Conservation (phyloP, 2,329 filamentous ascomycete species). For the Pseudocercospora eumusae region DNA sequence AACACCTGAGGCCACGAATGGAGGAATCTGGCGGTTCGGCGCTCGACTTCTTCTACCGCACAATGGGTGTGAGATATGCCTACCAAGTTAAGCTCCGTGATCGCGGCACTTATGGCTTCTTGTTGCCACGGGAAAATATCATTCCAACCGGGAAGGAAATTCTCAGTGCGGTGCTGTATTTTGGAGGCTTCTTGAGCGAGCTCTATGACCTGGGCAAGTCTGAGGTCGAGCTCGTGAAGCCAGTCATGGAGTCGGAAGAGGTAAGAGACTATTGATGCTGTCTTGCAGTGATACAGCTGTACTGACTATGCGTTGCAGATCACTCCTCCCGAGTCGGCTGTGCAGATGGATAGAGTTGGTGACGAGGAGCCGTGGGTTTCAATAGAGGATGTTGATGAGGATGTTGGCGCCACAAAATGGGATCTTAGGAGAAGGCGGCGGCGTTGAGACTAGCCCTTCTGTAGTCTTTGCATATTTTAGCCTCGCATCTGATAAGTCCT, state of each 20-base stretch:
- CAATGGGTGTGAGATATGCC: conserved; percentile 76
- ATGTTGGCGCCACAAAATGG: conserved; percentile 17
- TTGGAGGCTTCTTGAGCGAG: conserved; percentile 73
- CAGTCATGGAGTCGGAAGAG: conserved; percentile 11
- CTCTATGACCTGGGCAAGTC: conserved; percentile 37
- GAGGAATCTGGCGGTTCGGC: conserved; percentile 80
- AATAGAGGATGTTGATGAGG: conserved; percentile 20
- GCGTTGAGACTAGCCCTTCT: conserved; percentile 6
- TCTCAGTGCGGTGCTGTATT: conserved; percentile 77
- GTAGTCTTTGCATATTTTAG: neutral
- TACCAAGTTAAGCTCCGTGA: conserved; percentile 95
- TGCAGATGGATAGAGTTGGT: neutral
- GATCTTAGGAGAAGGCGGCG: conserved; percentile 26
- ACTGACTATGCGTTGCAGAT: neutral
- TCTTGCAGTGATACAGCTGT: neutral
- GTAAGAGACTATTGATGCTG: neutral
- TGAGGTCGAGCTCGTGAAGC: conserved; percentile 18
- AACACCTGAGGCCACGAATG: conserved; percentile 55
- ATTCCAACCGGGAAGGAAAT: conserved; percentile 66
- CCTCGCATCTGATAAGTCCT: neutral
- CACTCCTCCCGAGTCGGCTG: neutral
- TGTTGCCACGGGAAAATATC: conserved; percentile 72
- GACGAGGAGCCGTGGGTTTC: conserved; percentile 15
- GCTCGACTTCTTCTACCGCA: conserved; percentile 94
- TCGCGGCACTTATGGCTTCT: conserved; percentile 89